Percentiles rank a stretch among this genome's conserved stretches.
These are phyloP conservation scores for Funneliformis mosseae DNA, from an alignment of 192 early-diverging fungal species.

Conservation along the genomic window DNA sequence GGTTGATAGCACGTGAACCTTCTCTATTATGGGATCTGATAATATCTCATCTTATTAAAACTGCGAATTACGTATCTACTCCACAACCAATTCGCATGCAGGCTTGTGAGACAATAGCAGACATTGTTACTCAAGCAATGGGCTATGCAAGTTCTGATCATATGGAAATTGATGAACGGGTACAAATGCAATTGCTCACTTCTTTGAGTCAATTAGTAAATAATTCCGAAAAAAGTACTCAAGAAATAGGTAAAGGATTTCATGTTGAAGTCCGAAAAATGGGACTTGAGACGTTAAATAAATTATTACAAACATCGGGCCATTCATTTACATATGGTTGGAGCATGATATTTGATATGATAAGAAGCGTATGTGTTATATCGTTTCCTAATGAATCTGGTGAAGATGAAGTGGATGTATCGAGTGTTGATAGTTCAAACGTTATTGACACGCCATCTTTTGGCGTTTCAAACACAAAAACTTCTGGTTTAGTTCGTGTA, in stretches of 20 bases:
- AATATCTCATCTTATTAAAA: conserved; percentile 74
- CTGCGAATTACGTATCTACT: conserved; percentile 61
- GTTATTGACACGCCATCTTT: background rate
- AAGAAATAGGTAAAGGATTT: conserved; percentile 39
- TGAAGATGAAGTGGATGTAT: conserved; percentile 18
- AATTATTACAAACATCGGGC: conserved; percentile 86
- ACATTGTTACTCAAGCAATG: conserved; percentile 76
- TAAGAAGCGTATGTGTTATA: conserved; percentile 57
- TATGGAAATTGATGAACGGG: conserved; percentile 63
- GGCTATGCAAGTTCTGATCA: conserved; percentile 61
- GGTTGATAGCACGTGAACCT: conserved; percentile 47
- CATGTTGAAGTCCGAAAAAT: conserved; percentile 79
- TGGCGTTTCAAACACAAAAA: conserved; percentile 33
- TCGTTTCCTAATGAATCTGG: conserved; percentile 17
- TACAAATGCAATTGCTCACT: conserved; percentile 65
- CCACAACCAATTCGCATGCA: conserved; percentile 71
- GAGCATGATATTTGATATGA: conserved; percentile 89
- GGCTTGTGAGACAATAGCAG: conserved; percentile 74
- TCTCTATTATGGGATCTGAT: conserved; percentile 64
- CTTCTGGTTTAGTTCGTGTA: conserved; percentile 63
- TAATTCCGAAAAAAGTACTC: conserved; percentile 32
- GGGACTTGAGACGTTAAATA: conserved; percentile 87
- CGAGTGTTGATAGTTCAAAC: background rate
- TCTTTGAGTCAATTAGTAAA: conserved; percentile 65
- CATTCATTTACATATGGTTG: conserved; percentile 84